Evolutionary conservation across 345 rosid species (phyloP).

Genomic region (Brassica juncea): DNA sequence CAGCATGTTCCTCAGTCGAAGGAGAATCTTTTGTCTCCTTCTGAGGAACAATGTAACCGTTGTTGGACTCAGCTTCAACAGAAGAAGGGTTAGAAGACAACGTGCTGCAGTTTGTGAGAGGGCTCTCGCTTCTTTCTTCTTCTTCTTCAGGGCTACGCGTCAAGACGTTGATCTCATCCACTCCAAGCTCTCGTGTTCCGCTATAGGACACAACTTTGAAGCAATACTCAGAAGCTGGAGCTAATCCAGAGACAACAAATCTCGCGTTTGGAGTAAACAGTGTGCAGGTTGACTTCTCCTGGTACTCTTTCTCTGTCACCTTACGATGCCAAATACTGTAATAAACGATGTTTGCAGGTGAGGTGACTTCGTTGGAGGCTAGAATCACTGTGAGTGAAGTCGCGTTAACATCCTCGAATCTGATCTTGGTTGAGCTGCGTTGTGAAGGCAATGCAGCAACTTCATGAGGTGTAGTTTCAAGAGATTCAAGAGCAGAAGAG

Average conservation of each 20-base stretch:
- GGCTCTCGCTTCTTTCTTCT: constrained; percentile 75
- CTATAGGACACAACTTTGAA: constrained; percentile 63
- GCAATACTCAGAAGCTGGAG: constrained; percentile 70
- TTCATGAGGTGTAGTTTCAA: constrained; percentile 38
- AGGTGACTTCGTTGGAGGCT: constrained; percentile 39
- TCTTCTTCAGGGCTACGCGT: constrained; percentile 43
- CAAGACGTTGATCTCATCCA: constrained; percentile 55
- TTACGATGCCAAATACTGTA: constrained; percentile 86
- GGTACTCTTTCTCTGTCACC: constrained; percentile 52
- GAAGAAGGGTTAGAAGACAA: constrained; percentile 61
- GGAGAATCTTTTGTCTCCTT: background rate
- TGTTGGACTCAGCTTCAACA: constrained; percentile 88
- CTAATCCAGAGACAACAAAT: constrained; percentile 65
- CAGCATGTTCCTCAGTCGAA: background rate
- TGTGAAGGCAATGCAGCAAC: constrained; percentile 23
- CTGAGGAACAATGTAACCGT: constrained; percentile 9
- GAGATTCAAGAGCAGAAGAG: constrained; percentile 58
- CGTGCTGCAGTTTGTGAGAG: constrained; percentile 84
- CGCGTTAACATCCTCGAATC: constrained; percentile 64
- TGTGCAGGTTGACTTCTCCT: constrained; percentile 68
- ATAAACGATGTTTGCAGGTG: constrained; percentile 44
- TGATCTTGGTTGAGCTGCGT: constrained; percentile 42
- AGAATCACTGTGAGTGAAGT: constrained; percentile 69
- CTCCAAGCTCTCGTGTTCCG: constrained; percentile 51
- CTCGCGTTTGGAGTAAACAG: constrained; percentile 58